phyloP scores from a whole-genome alignment of 2,329 filamentous ascomycete species.

The Aplosporella prunicola region DNA sequence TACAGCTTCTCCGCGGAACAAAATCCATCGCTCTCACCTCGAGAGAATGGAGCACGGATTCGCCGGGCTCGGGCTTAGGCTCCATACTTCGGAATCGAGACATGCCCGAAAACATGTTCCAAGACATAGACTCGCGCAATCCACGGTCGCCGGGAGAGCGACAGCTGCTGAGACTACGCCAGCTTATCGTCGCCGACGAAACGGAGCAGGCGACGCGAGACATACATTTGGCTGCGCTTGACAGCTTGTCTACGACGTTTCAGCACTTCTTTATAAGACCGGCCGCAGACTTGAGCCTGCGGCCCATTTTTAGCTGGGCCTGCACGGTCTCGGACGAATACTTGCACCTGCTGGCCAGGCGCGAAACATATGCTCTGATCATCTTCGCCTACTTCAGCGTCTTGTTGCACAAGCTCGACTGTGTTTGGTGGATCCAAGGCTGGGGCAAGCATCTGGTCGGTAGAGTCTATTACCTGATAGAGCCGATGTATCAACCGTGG shows the following conservation, averaged over 20 bases:
- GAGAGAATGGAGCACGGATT: slow-evolving; percentile 7
- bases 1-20: slow-evolving; percentile 9
- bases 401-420: slow-evolving; percentile 6
- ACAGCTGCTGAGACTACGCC: slow-evolving; percentile 3
- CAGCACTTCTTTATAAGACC: neutral
- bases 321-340: slow-evolving; percentile 7
- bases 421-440: slow-evolving; percentile 10
- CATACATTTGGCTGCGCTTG: neutral
- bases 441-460: slow-evolving; percentile 8
- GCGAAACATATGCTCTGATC: neutral
- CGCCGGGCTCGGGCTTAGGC: too few species aligned
- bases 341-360: neutral
- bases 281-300: slow-evolving; percentile 3
- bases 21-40: slow-evolving; percentile 1
- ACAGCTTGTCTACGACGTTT: slow-evolving; percentile 1
- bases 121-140: neutral
- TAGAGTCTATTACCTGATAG: slow-evolving; percentile 6
- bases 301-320: slow-evolving; percentile 7
- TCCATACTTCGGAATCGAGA: too few species aligned
- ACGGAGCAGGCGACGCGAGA: too few species aligned
- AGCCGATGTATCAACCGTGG: slow-evolving; percentile 6
- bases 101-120: neutral
- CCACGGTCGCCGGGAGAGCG: slow-evolving; percentile 5
- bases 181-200: slow-evolving; percentile 1
- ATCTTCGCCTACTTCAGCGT: slow-evolving; percentile 5